Evolutionary conservation across 805 yeast genomes (phyloP).

Genomic region (Barnettozyma sucrosica): DNA sequence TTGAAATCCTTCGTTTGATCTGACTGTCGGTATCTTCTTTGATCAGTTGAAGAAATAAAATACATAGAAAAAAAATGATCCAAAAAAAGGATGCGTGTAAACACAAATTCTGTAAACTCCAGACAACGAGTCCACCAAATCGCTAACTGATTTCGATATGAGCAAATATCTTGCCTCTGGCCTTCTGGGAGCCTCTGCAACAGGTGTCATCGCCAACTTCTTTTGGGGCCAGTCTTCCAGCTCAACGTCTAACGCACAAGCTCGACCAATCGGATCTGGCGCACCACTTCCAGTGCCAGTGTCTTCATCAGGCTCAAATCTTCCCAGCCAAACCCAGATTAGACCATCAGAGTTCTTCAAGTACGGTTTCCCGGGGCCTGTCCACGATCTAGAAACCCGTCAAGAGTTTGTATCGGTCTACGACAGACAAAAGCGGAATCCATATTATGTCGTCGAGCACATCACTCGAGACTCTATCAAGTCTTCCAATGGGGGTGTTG

Average conservation of each 20-base stretch:
- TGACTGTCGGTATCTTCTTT: too few relatives aligned
- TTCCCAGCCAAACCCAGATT: constrained; percentile 31
- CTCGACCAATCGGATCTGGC: not conserved
- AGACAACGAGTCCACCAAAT: not conserved
- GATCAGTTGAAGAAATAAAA: not conserved
- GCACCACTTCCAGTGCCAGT: constrained; percentile 12
- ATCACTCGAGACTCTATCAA: constrained; percentile 67
- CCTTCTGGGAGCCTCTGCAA: constrained; percentile 25
- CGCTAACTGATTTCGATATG: constrained; percentile 7
- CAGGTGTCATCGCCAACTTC: constrained; percentile 30
- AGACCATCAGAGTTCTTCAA: constrained; percentile 79
- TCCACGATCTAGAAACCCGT: constrained; percentile 72
- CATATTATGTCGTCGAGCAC: constrained; percentile 84
- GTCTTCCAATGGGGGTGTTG: constrained; percentile 44
- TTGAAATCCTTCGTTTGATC: constrained; percentile 41
- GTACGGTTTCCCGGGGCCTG: constrained; percentile 94
- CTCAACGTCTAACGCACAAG: constrained; percentile 2
- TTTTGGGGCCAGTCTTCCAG: constrained; percentile 27
- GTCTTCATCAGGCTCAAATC: constrained; percentile 8
- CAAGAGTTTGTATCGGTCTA: constrained; percentile 80
- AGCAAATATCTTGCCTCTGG: constrained; percentile 24
- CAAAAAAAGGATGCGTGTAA: not conserved
- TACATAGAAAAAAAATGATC: not conserved
- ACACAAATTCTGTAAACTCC: not conserved
- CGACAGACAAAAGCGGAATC: constrained; percentile 79